Conservation (phyloP, 2,329 filamentous ascomycete species). For the Acarospora socialis region DNA sequence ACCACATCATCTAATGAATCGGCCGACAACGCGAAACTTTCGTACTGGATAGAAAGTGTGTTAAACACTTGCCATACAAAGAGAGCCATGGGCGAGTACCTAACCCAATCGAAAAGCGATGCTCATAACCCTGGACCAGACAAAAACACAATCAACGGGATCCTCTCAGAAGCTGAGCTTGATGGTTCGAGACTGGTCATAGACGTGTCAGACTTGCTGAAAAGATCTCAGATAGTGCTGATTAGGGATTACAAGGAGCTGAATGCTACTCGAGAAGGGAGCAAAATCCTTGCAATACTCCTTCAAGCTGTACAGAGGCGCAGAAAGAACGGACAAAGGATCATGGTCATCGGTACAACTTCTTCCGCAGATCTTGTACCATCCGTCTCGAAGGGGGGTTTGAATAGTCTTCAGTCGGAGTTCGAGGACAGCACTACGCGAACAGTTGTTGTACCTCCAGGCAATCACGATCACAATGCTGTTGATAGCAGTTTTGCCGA, state of each 20-base stretch:
- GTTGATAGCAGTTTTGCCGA: constrained; percentile 29
- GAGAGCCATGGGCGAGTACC: no score
- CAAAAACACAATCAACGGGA: constrained; percentile 8
- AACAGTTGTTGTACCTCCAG: constrained; percentile 40
- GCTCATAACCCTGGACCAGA: constrained; percentile 3
- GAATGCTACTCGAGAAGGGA: constrained; percentile 52
- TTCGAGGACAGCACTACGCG: constrained; percentile 34
- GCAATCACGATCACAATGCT: no score
- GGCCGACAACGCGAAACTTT: background rate
- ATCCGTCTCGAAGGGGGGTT: constrained; percentile 27
- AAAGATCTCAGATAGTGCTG: constrained; percentile 51
- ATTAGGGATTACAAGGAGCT: constrained; percentile 73
- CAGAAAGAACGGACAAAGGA: constrained; percentile 54
- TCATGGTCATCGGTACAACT: constrained; percentile 71
- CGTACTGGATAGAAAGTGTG: background rate
- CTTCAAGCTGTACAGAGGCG: constrained; percentile 57
- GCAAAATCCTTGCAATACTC: constrained; percentile 54
- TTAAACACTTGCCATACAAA: background rate
- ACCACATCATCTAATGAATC: background rate
- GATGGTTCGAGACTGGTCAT: no score
- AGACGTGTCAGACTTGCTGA: no score
- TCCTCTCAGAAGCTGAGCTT: constrained; percentile 10
- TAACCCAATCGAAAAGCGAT: no score
- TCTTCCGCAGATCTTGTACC: constrained; percentile 37
- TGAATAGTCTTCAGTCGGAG: constrained; percentile 33